phyloP scores from a whole-genome alignment of 2,329 filamentous ascomycete genomes.

The Colletotrichum cereale region DNA sequence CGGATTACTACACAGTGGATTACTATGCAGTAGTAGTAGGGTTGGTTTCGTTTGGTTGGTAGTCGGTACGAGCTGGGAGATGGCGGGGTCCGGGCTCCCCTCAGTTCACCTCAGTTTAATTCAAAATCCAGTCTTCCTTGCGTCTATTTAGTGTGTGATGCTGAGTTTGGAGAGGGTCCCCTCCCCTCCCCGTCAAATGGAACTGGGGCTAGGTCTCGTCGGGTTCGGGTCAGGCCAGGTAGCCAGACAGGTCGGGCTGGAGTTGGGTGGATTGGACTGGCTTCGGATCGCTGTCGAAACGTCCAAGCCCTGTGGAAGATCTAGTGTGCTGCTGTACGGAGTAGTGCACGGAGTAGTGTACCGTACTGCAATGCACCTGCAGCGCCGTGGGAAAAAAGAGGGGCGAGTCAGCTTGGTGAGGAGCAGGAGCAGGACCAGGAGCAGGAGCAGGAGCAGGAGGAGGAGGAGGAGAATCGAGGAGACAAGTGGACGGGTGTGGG shows the following conservation, averaged over 20 bases:
- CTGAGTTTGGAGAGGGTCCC: background rate
- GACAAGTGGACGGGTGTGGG: slow-evolving; percentile 16
- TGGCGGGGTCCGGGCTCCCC: slow-evolving; percentile 30
- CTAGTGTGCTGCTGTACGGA: background rate
- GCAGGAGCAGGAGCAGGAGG: too few species aligned
- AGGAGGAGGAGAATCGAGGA: too few species aligned
- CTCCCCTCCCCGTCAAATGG: background rate
- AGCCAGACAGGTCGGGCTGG: slow-evolving; percentile 16
- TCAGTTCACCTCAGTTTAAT: slow-evolving; percentile 16
- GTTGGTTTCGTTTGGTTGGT: slow-evolving; percentile 31
- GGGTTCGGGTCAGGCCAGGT: slow-evolving; percentile 29
- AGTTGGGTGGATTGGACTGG: background rate
- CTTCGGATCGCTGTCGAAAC: slow-evolving; percentile 36
- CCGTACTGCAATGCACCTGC: slow-evolving; percentile 35
- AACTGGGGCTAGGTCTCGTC: slow-evolving; percentile 25
- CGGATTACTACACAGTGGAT: slow-evolving; percentile 22
- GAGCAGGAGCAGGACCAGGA: too few species aligned
- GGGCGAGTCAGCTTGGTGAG: slow-evolving; percentile 36
- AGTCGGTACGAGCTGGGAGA: slow-evolving; percentile 12
- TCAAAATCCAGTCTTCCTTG: slow-evolving; percentile 13
- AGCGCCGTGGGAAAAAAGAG: slow-evolving; percentile 32
- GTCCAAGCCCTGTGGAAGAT: slow-evolving; percentile 26
- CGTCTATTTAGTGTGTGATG: background rate
- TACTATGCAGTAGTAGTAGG: too few species aligned
- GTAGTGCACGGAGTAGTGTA: background rate